Base-by-base conservation (phyloP, 2,329 filamentous ascomycete genomes). In the Colletotrichum simmondsii region DNA sequence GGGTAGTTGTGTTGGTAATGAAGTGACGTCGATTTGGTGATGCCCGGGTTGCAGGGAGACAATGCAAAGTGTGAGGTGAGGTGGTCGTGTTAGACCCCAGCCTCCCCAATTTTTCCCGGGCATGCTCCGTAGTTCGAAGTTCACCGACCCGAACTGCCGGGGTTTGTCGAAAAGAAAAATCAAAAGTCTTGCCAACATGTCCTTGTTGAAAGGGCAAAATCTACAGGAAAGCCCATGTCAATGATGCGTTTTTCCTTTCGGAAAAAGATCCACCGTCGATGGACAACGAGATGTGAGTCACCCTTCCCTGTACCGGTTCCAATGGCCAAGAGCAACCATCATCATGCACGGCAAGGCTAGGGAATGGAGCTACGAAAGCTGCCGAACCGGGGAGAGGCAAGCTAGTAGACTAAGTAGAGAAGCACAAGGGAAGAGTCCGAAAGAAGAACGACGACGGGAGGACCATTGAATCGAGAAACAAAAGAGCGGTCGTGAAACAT, bases 401-500 rank as follows among this genome's bases (percentile, higher is more conserved):
- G 37, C n/a, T 61, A 12, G n/a, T n/a, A n/a, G n/a, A n/a, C n/a
- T n/a, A n/a, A 14, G 8, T 32, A 32, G 30, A 32, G 30, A 32
- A 32, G 10, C 30, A 32, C 19, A 24, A 54, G 52, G 14, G 52
- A 19, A 54, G n/a, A 24, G 26, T 54, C 22, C 4, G 52, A 52
- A 65, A 35, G 30, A 28, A 35, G 10, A 32, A 54, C 61, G 46
- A 16, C 5, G 19, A 24, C 16, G 14, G 19, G 28, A 35, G 37
- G 22, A 24, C 65, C 32, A 62, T 69, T 42, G 28, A 30, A 49
- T 63, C 58, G 59, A 65, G 71, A 73, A 73, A 73, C 71, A 59
- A 73, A 73, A 70, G 65, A 63, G 62, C 63, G 28, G 59, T 74
- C 72, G 62, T 74, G 69, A 74, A 72, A 72, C 72, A 72, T 68